Evolutionary conservation across 768 basidiomycete genomes (phyloP).

Genomic region (Lepiota brunneoincarnata): DNA sequence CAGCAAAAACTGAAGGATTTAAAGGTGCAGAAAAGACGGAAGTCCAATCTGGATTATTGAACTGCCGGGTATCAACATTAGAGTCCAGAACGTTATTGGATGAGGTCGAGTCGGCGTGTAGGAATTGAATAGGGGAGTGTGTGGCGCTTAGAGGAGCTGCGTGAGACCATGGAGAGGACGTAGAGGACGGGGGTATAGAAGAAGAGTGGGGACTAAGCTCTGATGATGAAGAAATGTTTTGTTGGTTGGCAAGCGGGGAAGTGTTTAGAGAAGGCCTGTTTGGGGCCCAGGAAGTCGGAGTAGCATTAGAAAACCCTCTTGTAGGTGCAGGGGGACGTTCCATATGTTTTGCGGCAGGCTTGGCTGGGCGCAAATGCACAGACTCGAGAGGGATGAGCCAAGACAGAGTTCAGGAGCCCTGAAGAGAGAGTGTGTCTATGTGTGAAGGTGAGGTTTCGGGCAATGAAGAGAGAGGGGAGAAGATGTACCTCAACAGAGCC

Average conservation of each 20-base stretch:
- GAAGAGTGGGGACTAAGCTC: conserved; percentile 27
- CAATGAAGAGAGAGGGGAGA: background rate
- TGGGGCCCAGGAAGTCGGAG: conserved; percentile 20
- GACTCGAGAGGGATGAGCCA: background rate
- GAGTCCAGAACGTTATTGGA: conserved; percentile 14
- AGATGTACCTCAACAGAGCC: background rate
- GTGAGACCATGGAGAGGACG: conserved; percentile 35
- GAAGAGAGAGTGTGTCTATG: too few species aligned
- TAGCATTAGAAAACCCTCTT: background rate
- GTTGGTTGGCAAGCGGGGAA: conserved; percentile 20
- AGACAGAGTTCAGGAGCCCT: background rate
- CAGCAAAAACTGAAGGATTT: conserved; percentile 57
- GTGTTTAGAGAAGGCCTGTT: conserved; percentile 36
- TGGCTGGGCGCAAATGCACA: background rate
- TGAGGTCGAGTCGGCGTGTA: conserved; percentile 11
- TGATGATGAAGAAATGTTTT: conserved; percentile 19
- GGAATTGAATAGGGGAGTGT: conserved; percentile 14
- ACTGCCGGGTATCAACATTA: conserved; percentile 18
- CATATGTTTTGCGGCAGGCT: background rate
- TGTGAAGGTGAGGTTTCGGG: background rate
- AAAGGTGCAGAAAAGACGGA: conserved; percentile 61
- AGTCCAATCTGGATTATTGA: conserved; percentile 45
- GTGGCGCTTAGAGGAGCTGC: conserved; percentile 16
- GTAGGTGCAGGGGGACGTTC: background rate
- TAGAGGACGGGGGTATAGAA: conserved; percentile 27